Conservation (phyloP, 2,329 filamentous ascomycete genomes). For the Leptodontidium sp. region DNA sequence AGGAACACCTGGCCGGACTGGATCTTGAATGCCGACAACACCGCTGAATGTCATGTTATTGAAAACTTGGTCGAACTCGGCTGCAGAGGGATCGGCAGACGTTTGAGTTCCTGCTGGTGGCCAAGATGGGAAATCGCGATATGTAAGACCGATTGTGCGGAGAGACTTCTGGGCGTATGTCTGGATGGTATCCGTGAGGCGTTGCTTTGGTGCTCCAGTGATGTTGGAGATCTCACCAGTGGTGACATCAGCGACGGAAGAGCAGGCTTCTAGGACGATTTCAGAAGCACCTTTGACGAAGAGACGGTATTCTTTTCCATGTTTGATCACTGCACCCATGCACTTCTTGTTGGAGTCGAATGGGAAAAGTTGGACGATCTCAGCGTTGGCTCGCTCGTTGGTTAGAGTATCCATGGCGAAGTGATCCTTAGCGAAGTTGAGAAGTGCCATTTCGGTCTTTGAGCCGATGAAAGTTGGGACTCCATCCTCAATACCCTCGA, state of each 20-base stretch:
- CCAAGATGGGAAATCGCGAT: constrained; percentile 75
- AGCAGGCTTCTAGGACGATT: constrained; percentile 55
- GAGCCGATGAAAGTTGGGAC: constrained; percentile 72
- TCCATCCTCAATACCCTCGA: constrained; percentile 69
- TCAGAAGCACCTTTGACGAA: constrained; percentile 63
- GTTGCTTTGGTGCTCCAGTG: constrained; percentile 18
- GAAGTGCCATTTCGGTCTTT: constrained; percentile 79
- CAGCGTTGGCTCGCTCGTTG: constrained; percentile 69
- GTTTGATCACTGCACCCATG: constrained; percentile 71
- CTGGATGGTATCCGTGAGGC: constrained; percentile 64
- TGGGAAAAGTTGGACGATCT: constrained; percentile 60
- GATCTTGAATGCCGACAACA: constrained; percentile 78
- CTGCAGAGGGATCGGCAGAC: constrained; percentile 65
- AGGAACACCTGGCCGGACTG: constrained; percentile 71
- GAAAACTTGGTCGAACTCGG: constrained; percentile 73
- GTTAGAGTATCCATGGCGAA: constrained; percentile 69
- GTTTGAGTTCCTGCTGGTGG: constrained; percentile 65
- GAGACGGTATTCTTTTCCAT: constrained; percentile 53
- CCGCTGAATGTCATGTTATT: constrained; percentile 76
- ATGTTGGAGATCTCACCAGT: constrained; percentile 56
- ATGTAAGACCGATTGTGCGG: constrained; percentile 77
- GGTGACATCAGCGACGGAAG: constrained; percentile 63
- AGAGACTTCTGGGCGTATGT: constrained; percentile 73
- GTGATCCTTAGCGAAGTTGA: constrained; percentile 72
- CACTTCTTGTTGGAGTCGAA: constrained; percentile 63